Conservation (phyloP, 192 early-diverging fungal species). For the Piromyces sp. region DNA sequence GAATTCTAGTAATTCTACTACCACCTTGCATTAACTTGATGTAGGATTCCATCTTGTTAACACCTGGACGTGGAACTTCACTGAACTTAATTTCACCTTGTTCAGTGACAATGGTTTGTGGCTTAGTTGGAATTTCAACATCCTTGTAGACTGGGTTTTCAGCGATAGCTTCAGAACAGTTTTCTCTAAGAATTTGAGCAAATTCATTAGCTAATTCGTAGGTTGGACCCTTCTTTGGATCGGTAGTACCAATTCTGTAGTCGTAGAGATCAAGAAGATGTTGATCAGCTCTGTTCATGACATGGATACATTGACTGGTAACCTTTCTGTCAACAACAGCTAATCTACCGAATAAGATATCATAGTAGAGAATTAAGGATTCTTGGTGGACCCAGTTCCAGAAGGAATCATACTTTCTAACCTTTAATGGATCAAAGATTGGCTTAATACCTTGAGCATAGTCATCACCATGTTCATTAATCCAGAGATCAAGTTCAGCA, state of each 20-base stretch:
- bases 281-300: constrained; percentile 81
- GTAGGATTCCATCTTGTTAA: constrained; percentile 82
- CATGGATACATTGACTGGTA: constrained; percentile 70
- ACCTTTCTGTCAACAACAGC: constrained; percentile 78
- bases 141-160: constrained; percentile 75
- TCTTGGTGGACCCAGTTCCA: constrained; percentile 95
- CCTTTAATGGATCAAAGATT: constrained; percentile 65
- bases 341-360: constrained; percentile 78
- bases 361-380: constrained; percentile 72
- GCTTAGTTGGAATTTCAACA: constrained; percentile 71
- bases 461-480: constrained; percentile 76
- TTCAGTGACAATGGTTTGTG: constrained; percentile 58
- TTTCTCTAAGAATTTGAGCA: constrained; percentile 66
- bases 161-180: constrained; percentile 67
- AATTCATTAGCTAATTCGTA: constrained; percentile 66
- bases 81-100: constrained; percentile 68
- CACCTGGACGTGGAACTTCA: constrained; percentile 63
- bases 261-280: constrained; percentile 68
- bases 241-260: constrained; percentile 61
- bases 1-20: constrained; percentile 18
- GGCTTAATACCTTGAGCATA: constrained; percentile 83
- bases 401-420: constrained; percentile 80
- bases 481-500: constrained; percentile 73
- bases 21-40: constrained; percentile 57
- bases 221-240: constrained; percentile 60